Evolutionary conservation across 78 protist genomes (phyloP).

Genomic region (Protostelium mycophagum): DNA sequence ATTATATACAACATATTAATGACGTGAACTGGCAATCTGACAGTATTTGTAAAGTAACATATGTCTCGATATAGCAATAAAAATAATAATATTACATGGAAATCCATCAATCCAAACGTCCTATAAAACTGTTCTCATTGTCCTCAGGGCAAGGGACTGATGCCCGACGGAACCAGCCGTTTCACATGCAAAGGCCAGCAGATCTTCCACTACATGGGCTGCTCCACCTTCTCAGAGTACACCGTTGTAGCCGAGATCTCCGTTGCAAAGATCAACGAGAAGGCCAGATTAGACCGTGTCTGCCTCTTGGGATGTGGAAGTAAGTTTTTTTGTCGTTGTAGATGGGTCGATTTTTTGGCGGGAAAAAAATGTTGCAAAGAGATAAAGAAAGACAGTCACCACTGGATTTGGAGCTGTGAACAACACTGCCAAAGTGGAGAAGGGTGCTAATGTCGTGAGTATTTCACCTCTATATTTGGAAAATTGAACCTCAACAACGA

Average conservation of each 20-base stretch:
- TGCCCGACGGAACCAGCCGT: slow-evolving; percentile 87
- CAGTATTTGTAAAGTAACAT: too few species aligned
- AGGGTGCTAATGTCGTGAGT: slow-evolving; percentile 30
- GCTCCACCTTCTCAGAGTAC: slow-evolving; percentile 78
- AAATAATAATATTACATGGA: too few species aligned
- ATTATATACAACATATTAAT: too few species aligned
- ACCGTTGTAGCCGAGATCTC: slow-evolving; percentile 89
- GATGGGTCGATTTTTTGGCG: not conserved
- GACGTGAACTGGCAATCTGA: too few species aligned
- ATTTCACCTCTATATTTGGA: not conserved
- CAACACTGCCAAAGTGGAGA: slow-evolving; percentile 70
- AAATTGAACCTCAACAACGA: not conserved
- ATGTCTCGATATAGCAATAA: too few species aligned
- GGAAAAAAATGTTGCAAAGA: not conserved
- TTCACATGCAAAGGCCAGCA: slow-evolving; percentile 71
- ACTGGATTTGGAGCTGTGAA: slow-evolving; percentile 82
- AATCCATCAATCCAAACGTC: too few species aligned
- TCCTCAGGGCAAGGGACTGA: slow-evolving; percentile 78
- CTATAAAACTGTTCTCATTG: not conserved
- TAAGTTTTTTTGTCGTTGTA: too few species aligned
- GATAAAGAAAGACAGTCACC: slow-evolving; percentile 13
- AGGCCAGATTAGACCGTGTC: slow-evolving; percentile 68
- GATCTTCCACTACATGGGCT: slow-evolving; percentile 82
- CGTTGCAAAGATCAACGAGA: slow-evolving; percentile 51
- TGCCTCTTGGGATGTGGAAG: slow-evolving; percentile 63